Evolutionary conservation across 345 rosid genomes (phyloP), one percentile per base, ranked within the genome.

Genomic region (Ailanthus altissimus): DNA sequence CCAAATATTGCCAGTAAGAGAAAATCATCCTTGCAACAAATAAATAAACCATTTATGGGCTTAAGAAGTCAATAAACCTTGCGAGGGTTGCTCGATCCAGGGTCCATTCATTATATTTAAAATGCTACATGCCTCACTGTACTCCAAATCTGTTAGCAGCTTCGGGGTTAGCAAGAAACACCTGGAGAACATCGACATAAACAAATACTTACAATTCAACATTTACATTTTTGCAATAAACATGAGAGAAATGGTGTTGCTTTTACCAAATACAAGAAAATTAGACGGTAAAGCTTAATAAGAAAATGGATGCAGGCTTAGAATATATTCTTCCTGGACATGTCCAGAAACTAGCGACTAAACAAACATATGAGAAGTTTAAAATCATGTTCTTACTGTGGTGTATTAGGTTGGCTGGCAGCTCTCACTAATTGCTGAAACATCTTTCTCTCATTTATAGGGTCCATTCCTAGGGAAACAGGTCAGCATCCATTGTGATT

Each of bases 361-460:
- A 57, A 64, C 42, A 69, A 56, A 45, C 9, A 15, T 2, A 11
- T 25, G 28, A 15, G 61, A 51, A 26, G 13, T 42, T 28, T 58
- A 43, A 49, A 51, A 7, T 56, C 16, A 16, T 53, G 47, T 54
- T 49, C 90, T 84, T 89, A 95, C 99, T 93, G 99, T 47, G 99
- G 98, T 62, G 99, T 95, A 80, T 90, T 90, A 1, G 88, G 91
- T 82, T 93, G 97, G 74, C 97, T 95, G 53, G 99, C 97, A 77
- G 97, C 98, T 86, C 94, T 90, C 53, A 93, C 99, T 81, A 95
- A 80, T 69, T 95, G 98, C 82, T 95, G 98, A 88, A 95, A 93
- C 99, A 95, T 95, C 85, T 95, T 95, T 72, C 99, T 88, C 84
- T 95, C 98, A 60, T 95, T 95, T 77, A 93, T 83, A 6, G 97